Evolutionary conservation across 2,329 filamentous ascomycete species (phyloP), one percentile per base, ranked within the genome.

Genomic region (Knoxdaviesia proteae): DNA sequence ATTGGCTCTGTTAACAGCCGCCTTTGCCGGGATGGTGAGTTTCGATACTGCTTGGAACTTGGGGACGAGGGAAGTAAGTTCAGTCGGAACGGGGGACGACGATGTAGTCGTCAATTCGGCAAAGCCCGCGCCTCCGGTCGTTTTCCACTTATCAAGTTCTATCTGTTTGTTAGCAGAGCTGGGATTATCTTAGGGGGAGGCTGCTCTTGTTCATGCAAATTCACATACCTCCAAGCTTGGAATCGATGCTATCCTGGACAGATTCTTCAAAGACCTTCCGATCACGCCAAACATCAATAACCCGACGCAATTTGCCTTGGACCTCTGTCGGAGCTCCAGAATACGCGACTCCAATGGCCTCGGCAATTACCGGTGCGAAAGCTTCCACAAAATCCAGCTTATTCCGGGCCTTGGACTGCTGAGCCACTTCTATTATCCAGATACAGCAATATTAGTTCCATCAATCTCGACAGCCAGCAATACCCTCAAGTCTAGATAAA

Each of bases 211-310:
- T 11, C 8, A 9, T 9, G 34, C 11, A 9, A 7, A 38, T 34
- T 36, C 32, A 51, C 67, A 48, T 65, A 88, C 84, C 84, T 49
- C 84, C 77, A 42, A 96, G 67, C 32, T 81, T 72, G 45, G 71
- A 64, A 55, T 96, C 88, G 42, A 94, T 76, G 1, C 80, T 80
- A 44, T 77, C 74, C 56, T 94, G 79, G 40, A 94, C 82, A 0
- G 80, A 72, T 1, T 58, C 58, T 47, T 92, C 84, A 52, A 98
- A 98, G 39, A 98, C 90, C 42, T 67, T 63, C 34, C 90, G 71
- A 52, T 88, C 77, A 54, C 80, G 79, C 90, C 90, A 98, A 11
- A 98, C 90, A 53, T 96, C 88, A 3, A 96, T 74, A 1, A 96
- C 88, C 33, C 90, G 74, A 47, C 80, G 73, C 35, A 98, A 67